These are phyloP conservation scores for Andrographis paniculata DNA, from an alignment of 305 asterid species.

Conservation along the genomic window DNA sequence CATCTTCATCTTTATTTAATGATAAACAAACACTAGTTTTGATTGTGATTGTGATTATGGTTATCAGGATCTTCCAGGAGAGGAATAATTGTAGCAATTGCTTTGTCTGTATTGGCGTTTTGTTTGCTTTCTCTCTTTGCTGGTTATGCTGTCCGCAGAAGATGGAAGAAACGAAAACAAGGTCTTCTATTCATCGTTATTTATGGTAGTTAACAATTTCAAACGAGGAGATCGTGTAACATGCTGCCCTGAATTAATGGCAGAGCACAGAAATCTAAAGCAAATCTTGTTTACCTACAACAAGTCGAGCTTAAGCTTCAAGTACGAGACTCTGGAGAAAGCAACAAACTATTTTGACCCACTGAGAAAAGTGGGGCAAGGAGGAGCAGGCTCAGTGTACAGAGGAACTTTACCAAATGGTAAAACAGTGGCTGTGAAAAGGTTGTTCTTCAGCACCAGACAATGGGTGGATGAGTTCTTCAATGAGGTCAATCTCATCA, in stretches of 20 bases:
- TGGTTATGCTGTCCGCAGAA: slow-evolving; percentile 33
- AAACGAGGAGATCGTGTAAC: no score
- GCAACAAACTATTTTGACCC: slow-evolving; percentile 72
- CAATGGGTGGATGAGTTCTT: slow-evolving; percentile 96
- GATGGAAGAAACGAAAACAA: slow-evolving; percentile 41
- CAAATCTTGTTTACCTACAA: slow-evolving; percentile 50
- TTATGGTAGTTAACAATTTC: no score
- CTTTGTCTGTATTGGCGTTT: slow-evolving; percentile 50
- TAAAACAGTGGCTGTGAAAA: slow-evolving; percentile 69
- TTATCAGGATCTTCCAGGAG: slow-evolving; percentile 38
- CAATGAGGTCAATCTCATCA: slow-evolving; percentile 76
- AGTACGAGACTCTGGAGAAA: slow-evolving; percentile 77
- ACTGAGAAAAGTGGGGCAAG: slow-evolving; percentile 69
- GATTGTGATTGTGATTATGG: not conserved
- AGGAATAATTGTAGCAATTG: slow-evolving; percentile 48
- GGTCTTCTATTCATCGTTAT: no score
- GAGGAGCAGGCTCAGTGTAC: slow-evolving; percentile 85
- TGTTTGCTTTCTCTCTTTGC: slow-evolving; percentile 50
- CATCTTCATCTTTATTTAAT: not conserved
- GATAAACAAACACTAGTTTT: not conserved
- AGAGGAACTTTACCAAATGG: slow-evolving; percentile 63
- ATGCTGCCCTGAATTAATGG: not conserved
- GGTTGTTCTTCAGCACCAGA: slow-evolving; percentile 69
- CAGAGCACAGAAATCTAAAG: slow-evolving; percentile 69
- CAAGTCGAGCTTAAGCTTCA: slow-evolving; percentile 70